Evolutionary conservation across 164 flowering plant species (phyloP), one percentile per base, ranked within the genome.

Genomic region (Euptelea pleiosperma): DNA sequence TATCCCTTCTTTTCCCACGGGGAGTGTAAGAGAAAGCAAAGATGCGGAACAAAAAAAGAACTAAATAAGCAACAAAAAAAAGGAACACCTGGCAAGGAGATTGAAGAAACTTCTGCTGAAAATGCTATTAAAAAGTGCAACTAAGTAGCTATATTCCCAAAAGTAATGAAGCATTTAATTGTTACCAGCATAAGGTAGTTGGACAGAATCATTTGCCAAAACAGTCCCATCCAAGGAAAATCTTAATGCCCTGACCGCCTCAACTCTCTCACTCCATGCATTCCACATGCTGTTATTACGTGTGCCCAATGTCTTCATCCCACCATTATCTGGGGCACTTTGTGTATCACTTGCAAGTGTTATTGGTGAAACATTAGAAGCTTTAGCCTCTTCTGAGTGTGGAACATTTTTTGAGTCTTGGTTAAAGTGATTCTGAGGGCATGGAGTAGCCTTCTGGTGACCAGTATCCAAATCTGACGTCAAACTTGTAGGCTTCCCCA

Each of bases 211-310:
- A 62, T 52, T 60, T 55, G 52, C 70, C 52, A 82, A 30, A 62
- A 82, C 78, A 73, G 59, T 44, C 19, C 97, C 99, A 64, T 83
- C 87, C 68, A 88, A 70, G 30, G 89, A 79, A 78, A 94, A 94
- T 60, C 97, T 81, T 44, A 94, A 41, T n/a, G 64, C 65, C 69
- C 91, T 76, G 34, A 71, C 82, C 66, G 79, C 78, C 69, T 93
- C 99, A 62, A 94, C 99, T 68, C 95, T 89, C 48, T 73, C 63
- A 62, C 78, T 79, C 99, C 99, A 94, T 52, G 75, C 61, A 63
- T 72, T 74, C 99, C 97, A 91, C 49, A 67, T 59, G 59, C 62
- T 67, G 48, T 69, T 58, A 56, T 42, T 33, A 10, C 61, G 31
- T 43, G 73, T 44, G 28, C 21, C 64, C 25, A 44, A 43, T 40